These are phyloP conservation scores for Trichoderma endophyticum DNA, from an alignment of 2,329 filamentous ascomycete genomes.

Conservation along the genomic window DNA sequence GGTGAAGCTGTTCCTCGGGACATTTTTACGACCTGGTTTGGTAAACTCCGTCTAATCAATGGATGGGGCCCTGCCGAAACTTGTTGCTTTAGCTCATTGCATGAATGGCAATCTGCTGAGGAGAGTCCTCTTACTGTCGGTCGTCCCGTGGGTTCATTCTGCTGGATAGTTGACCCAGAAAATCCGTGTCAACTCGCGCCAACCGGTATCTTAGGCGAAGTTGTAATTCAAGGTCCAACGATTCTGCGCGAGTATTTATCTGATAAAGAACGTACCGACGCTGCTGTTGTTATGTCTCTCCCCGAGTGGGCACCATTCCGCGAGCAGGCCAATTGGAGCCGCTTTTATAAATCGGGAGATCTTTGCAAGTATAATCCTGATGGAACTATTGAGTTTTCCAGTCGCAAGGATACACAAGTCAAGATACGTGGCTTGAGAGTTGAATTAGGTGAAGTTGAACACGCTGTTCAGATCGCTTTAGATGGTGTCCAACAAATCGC, in stretches of 20 bases:
- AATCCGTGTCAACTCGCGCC: conserved; percentile 13
- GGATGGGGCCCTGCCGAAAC: conserved; percentile 23
- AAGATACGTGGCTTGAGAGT: conserved; percentile 12
- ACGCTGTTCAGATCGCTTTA: not conserved
- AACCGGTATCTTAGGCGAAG: conserved; percentile 15
- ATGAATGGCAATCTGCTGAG: conserved; percentile 14
- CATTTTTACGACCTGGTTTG: conserved; percentile 19
- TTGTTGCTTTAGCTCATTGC: conserved; percentile 16
- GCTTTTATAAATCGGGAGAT: conserved; percentile 16
- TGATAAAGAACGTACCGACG: conserved; percentile 5
- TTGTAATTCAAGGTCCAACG: conserved; percentile 17
- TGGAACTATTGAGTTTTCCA: conserved; percentile 16
- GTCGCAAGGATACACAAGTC: conserved; percentile 3
- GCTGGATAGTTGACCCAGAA: conserved; percentile 15
- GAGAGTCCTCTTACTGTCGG: conserved; percentile 15
- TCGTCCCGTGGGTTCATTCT: conserved; percentile 15
- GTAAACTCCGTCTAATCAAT: conserved; percentile 19
- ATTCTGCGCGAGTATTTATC: conserved; percentile 17
- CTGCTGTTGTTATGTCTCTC: not conserved
- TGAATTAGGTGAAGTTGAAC: conserved; percentile 17
- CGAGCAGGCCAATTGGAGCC: not conserved
- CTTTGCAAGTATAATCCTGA: conserved; percentile 15
- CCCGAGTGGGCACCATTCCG: conserved; percentile 15
- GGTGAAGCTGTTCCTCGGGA: conserved; percentile 19
- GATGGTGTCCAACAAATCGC: conserved; percentile 1